Base-by-base conservation (phyloP, 2,329 filamentous ascomycete species). In the Hypoxylon sp. region DNA sequence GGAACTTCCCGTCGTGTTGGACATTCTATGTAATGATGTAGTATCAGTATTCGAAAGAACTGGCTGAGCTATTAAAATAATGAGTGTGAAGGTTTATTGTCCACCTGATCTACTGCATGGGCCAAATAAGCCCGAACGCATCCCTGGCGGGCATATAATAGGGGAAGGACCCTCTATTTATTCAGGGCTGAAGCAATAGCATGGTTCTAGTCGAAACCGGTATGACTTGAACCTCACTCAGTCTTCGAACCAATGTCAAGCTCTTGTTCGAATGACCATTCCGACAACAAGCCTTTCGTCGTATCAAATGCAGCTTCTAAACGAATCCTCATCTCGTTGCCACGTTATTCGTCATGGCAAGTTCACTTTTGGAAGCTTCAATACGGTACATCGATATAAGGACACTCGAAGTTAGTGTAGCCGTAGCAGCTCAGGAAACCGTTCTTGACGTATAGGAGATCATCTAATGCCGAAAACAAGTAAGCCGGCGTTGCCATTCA, bases 351-450 rank as follows among this genome's bases (percentile, higher is more conserved):
- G 8, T 25, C 25, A 2, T 21, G 23, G n/a, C 23, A 5, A 32
- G 9, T 50, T 30, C 4, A 5, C 23, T 23, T 19, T 19, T 16
- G 4, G 6, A 27, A 32, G 6, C 14, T 27, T 47, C 37, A 67
- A 19, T 53, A 64, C 21, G 61, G 47, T 21, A 54, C 41, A 19
- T 53, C 32, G 3, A 5, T 21, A 2, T 45, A 6, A 5, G 61
- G 67, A 14, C 67, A 67, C 57, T 69, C 61, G 34, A 67, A 67
- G 29, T 65, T 65, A 21, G 61, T 66, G 12, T 51, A 62, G 27
- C 56, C 64, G 23, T 45, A 64, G 30, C 64, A 67, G 50, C 61
- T 67, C 16, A 69, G n/a, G 45, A 67, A 65, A 14, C 67, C 61
- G n/a, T 69, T 65, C 29, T 67, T 65, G 50, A 41, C 41, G 12